phyloP scores from a whole-genome alignment of 345 rosid genomes.

The Gossypium turneri region DNA sequence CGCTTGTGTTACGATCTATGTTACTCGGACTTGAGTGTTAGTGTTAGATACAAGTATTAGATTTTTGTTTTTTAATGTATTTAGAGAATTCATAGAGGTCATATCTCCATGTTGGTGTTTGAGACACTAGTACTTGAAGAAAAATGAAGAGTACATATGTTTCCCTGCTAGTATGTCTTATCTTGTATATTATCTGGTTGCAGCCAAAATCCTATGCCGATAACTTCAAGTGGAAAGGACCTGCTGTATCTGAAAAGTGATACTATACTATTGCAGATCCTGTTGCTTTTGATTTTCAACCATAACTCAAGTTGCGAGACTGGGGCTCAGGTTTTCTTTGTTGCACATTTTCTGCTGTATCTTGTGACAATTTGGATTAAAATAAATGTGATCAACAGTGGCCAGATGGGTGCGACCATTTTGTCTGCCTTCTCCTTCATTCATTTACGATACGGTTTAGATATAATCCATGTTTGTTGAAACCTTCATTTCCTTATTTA shows the following conservation, averaged over 20 bases:
- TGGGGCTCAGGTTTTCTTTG: constrained; percentile 15
- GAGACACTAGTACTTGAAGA: too few relatives aligned
- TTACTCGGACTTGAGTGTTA: too few relatives aligned
- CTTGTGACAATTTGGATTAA: neutral
- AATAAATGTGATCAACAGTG: neutral
- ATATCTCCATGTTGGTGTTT: too few relatives aligned
- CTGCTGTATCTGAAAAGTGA: neutral
- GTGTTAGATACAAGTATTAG: too few relatives aligned
- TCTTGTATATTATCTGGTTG: neutral
- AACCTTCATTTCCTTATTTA: neutral
- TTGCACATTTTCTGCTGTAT: constrained; percentile 17
- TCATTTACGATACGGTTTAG: neutral
- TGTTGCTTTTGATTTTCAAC: neutral
- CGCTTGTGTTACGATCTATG: neutral
- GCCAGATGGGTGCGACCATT: neutral
- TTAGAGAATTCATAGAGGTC: too few relatives aligned
- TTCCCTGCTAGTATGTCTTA: neutral
- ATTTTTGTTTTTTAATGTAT: too few relatives aligned
- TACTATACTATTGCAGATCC: neutral
- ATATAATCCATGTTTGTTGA: neutral
- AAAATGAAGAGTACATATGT: too few relatives aligned
- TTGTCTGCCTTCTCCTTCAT: neutral
- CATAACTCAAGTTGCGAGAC: neutral
- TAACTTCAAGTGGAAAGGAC: constrained; percentile 12
- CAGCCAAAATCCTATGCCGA: constrained; percentile 18